These are phyloP conservation scores for Mucor saturninus DNA, from an alignment of 371 early-diverging fungal genomes.

Conservation along the genomic window DNA sequence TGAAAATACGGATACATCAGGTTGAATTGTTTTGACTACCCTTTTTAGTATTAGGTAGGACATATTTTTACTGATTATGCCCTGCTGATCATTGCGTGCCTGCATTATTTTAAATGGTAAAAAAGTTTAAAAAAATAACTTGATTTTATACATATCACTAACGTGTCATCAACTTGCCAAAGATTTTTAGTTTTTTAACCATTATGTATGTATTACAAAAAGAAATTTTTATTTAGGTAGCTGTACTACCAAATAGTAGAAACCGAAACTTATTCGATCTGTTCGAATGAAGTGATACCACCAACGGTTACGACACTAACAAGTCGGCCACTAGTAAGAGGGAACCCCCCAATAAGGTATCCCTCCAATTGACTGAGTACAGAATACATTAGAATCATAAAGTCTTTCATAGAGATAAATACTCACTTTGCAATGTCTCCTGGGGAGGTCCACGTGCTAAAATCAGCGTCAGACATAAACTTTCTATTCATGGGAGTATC, in stretches of 20 bases:
- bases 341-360: constrained; percentile 50
- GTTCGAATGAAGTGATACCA: constrained; percentile 55
- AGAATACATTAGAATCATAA: neutral
- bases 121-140: no score
- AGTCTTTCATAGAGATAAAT: neutral
- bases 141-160: no score
- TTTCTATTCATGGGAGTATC: constrained; percentile 95
- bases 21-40: no score
- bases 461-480: constrained; percentile 88
- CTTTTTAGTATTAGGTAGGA: no score
- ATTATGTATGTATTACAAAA: neutral
- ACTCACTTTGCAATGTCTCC: constrained; percentile 73
- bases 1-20: no score
- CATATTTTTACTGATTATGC: no score
- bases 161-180: neutral
- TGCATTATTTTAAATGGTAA: no score
- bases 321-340: constrained; percentile 60
- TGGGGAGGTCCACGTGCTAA: constrained; percentile 89
- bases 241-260: neutral
- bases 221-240: neutral
- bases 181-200: no score
- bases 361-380: constrained; percentile 54
- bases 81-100: no score
- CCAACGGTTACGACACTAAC: constrained; percentile 57
- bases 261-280: constrained; percentile 31